Evolutionary conservation across 1,139 yeast genomes (phyloP).

Genomic region (Blastobotrys apis): DNA sequence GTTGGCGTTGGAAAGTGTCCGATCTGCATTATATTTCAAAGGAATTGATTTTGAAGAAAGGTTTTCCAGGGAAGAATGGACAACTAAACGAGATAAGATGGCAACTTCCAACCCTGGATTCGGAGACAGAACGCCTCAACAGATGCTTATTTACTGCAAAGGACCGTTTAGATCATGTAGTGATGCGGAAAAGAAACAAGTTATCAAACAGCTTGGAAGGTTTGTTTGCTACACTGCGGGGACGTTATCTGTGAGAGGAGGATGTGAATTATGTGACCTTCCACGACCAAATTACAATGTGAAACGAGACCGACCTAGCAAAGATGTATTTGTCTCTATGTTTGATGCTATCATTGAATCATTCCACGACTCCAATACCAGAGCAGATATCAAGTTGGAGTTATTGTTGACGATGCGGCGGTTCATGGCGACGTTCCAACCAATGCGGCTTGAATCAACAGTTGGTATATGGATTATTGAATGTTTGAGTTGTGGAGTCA

Average conservation of each 20-base stretch:
- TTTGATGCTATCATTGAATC: slow-evolving; percentile 1
- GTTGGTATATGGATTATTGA: slow-evolving; percentile 31
- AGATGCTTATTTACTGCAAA: slow-evolving; percentile 3
- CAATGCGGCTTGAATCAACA: slow-evolving; percentile 17
- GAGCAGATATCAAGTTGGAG: slow-evolving; percentile 18
- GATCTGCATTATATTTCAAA: neutral
- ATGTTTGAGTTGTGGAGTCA: slow-evolving; percentile 26
- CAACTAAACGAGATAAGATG: neutral
- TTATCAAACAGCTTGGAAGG: neutral
- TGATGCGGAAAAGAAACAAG: neutral
- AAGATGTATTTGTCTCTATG: neutral
- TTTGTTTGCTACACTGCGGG: slow-evolving; percentile 1
- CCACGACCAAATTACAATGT: neutral
- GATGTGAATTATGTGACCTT: neutral
- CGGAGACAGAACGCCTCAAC: neutral
- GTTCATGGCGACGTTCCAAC: slow-evolving; percentile 19
- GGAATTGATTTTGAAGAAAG: slow-evolving; percentile 2
- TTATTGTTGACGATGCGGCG: slow-evolving; percentile 20
- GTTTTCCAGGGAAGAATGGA: slow-evolving; percentile 4
- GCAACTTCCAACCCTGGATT: neutral
- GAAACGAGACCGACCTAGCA: neutral
- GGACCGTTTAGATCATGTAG: slow-evolving; percentile 3
- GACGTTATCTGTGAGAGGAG: neutral
- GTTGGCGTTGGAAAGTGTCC: neutral
- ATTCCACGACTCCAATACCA: neutral